A percentile compares a stretch with the other conserved stretches of the same genome.
Evolutionary conservation across 1,139 yeast species (phyloP).

Genomic region (Nakaseomyces delphensis): DNA sequence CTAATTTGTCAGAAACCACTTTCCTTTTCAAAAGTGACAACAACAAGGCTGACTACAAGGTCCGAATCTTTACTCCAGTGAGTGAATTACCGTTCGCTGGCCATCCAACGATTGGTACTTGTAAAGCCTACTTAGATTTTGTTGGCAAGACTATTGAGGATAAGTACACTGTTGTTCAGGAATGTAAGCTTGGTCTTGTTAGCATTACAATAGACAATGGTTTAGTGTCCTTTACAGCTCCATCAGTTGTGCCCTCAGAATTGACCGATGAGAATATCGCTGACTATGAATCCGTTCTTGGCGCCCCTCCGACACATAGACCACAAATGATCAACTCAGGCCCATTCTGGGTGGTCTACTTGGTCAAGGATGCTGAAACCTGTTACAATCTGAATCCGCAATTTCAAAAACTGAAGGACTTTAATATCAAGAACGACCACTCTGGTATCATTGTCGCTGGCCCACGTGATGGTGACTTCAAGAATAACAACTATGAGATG

Average conservation of each 20-base stretch:
- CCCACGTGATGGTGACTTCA: slow-evolving; percentile 7
- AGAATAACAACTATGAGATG: slow-evolving; percentile 21
- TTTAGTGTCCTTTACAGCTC: slow-evolving; percentile 22
- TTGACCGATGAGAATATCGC: slow-evolving; percentile 24
- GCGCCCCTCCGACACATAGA: slow-evolving; percentile 25
- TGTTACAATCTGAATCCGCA: slow-evolving; percentile 34
- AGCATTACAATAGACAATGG: slow-evolving; percentile 27
- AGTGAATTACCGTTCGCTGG: slow-evolving; percentile 51
- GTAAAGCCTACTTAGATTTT: slow-evolving; percentile 37
- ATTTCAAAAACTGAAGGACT: slow-evolving; percentile 18
- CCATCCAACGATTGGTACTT: slow-evolving; percentile 50
- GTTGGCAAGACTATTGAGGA: slow-evolving; percentile 17
- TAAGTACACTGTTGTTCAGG: slow-evolving; percentile 34
- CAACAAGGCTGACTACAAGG: slow-evolving; percentile 36
- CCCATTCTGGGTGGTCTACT: slow-evolving; percentile 37
- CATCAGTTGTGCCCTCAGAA: slow-evolving; percentile 16
- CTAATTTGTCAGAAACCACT: slow-evolving; percentile 49
- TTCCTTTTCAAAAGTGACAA: slow-evolving; percentile 38
- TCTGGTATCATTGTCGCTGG: slow-evolving; percentile 38
- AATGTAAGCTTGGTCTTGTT: slow-evolving; percentile 40
- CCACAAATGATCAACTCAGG: slow-evolving; percentile 32
- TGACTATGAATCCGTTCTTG: slow-evolving; percentile 14
- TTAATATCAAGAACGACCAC: slow-evolving; percentile 23
- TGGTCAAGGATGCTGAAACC: slow-evolving; percentile 29
- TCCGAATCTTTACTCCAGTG: slow-evolving; percentile 42